Percentiles rank a stretch among this genome's conserved stretches.
These are phyloP conservation scores for Oidiodendron maius DNA, from an alignment of 495 filamentous ascomycete genomes.

Conservation along the genomic window DNA sequence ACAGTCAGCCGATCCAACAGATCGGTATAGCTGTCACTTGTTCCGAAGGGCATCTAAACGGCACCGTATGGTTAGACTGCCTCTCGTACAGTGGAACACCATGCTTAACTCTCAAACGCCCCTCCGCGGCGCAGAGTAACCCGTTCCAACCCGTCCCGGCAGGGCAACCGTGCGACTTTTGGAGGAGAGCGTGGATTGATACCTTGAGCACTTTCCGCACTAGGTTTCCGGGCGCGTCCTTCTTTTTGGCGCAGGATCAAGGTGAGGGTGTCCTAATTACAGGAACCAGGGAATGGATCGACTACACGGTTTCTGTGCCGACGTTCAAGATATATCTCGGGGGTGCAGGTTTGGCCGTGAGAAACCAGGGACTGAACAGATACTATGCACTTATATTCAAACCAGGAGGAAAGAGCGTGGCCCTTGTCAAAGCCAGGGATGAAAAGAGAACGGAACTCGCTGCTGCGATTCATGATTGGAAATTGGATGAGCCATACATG, in stretches of 20 bases:
- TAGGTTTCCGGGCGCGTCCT: conserved; percentile 6
- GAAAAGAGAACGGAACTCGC: conserved; percentile 11
- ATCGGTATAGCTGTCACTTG: conserved; percentile 14
- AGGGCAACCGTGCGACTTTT: conserved; percentile 11
- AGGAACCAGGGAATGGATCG: conserved; percentile 26
- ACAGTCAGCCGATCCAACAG: conserved; percentile 21
- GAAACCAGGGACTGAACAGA: conserved; percentile 24
- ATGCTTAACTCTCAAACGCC: conserved; percentile 9
- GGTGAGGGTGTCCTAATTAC: conserved; percentile 24
- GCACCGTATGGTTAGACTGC: conserved; percentile 21
- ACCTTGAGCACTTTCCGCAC: conserved; percentile 17
- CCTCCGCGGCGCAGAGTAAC: neutral
- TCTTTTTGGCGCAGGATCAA: conserved; percentile 21
- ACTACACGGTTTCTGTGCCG: conserved; percentile 17
- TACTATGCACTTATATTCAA: conserved; percentile 22
- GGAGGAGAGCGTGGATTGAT: conserved; percentile 24
- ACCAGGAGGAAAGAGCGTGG: conserved; percentile 2
- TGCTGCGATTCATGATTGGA: conserved; percentile 16
- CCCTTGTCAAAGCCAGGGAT: conserved; percentile 19
- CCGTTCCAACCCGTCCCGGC: neutral
- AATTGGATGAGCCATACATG: conserved; percentile 20
- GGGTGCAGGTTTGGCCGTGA: conserved; percentile 17
- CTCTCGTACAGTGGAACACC: conserved; percentile 22
- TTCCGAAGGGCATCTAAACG: conserved; percentile 7
- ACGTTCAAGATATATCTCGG: conserved; percentile 19